Evolutionary conservation across 192 early-diverging fungal species (phyloP), one percentile per base, ranked within the genome.

Genomic region (Thamnidium elegans): DNA sequence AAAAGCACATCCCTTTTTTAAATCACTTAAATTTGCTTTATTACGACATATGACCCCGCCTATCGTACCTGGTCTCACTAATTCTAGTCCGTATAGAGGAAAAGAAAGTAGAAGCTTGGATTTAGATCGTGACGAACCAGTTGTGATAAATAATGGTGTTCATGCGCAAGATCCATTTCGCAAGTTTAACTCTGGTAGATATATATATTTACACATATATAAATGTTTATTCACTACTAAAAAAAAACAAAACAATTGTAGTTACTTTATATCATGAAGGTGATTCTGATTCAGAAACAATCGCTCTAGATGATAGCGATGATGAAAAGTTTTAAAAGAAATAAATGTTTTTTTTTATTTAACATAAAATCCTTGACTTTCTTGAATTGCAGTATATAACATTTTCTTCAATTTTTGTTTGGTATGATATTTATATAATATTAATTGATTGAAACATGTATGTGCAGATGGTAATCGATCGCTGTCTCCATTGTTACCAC

Each of bases 371-470:
- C 90, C 90, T 63, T 88, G 84, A 48, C 89, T 90, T 61, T 94
- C 92, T 6, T 63, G 80, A 52, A 96, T 87, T 1, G 96, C 94
- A 45, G 79, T 77, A 31, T 75, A 32, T 15, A 98, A 65, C 73
- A 90, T 86, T 21, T 82, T 73, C 52, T 79, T 69, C 4, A 98
- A 69, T 65, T 90, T 90, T 20, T 84, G 79, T 55, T 83, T 79
- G 11, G 77, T 74, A 5, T 81, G 62, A 67, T 98, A 96, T 62
- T 84, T 79, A 73, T 88, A 93, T 5, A 98, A 74, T 11, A 92
- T 83, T 19, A 98, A 73, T 67, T 94, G 93, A 69, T 98, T 96
- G 66, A 93, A 96, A 72, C 95, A 98, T 0, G 96, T 98, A 69
- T 95, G 96, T 6, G 96, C 93, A 39, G 89, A 85, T 1, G 96